phyloP scores from a whole-genome alignment of 768 basidiomycete genomes.

The Mycena indigotica region DNA sequence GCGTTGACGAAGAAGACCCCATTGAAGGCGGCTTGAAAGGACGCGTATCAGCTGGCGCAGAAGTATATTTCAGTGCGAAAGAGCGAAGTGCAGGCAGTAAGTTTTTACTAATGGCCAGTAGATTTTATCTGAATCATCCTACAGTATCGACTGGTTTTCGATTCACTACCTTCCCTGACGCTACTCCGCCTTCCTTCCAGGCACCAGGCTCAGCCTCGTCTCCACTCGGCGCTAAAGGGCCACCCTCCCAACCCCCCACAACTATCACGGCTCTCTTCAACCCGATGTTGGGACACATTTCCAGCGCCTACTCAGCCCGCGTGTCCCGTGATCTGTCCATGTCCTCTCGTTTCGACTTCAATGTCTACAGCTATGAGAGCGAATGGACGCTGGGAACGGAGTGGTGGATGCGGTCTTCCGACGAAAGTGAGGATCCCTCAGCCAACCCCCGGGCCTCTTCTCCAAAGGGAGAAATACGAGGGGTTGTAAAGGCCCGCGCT shows the following conservation, averaged over 20 bases:
- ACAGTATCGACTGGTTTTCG: slow-evolving; percentile 90
- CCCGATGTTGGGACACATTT: slow-evolving; percentile 94
- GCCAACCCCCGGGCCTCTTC: slow-evolving; percentile 16
- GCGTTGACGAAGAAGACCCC: slow-evolving; percentile 95
- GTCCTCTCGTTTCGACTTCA: slow-evolving; percentile 92
- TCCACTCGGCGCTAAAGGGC: slow-evolving; percentile 38
- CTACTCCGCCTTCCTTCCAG: slow-evolving; percentile 67
- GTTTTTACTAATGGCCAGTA: no score
- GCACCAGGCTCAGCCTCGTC: slow-evolving; percentile 41
- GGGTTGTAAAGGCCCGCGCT: slow-evolving; percentile 86
- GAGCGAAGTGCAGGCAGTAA: slow-evolving; percentile 90
- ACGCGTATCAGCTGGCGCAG: slow-evolving; percentile 88
- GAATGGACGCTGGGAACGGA: slow-evolving; percentile 96
- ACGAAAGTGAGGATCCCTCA: slow-evolving; percentile 28
- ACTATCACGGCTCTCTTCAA: slow-evolving; percentile 94
- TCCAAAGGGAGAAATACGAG: slow-evolving; percentile 51
- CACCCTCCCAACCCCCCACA: slow-evolving; percentile 79
- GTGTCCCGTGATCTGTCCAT: slow-evolving; percentile 83
- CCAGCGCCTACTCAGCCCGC: slow-evolving; percentile 87
- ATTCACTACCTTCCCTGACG: slow-evolving; percentile 90
- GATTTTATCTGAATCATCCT: no score
- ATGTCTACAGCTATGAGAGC: slow-evolving; percentile 94
- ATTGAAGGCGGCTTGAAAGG: slow-evolving; percentile 91
- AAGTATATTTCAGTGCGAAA: slow-evolving; percentile 90
- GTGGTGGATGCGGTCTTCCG: slow-evolving; percentile 84